These are phyloP conservation scores for Globisporangium radiosum DNA, from an alignment of 352 stramenopile species.

Conservation along the genomic window DNA sequence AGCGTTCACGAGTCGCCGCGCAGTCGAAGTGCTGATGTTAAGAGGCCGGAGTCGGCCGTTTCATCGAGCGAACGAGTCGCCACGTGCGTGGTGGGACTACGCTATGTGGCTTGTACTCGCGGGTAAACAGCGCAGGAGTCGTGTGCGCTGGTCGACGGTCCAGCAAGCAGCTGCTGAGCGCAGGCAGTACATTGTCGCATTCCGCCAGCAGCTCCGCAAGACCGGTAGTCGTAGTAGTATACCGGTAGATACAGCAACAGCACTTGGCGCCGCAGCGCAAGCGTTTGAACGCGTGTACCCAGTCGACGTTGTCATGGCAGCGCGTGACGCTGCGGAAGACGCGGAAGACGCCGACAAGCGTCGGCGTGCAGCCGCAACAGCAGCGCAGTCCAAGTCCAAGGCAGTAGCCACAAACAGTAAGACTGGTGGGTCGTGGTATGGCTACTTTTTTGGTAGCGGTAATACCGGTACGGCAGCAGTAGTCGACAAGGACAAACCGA, in stretches of 20 bases:
- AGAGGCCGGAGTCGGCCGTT: constrained; percentile 48
- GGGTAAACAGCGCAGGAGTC: constrained; percentile 11
- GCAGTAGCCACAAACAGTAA: constrained; percentile 10
- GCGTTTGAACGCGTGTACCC: constrained; percentile 60
- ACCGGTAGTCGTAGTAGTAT: constrained; percentile 3
- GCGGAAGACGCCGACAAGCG: constrained; percentile 22
- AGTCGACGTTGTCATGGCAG: constrained; percentile 54
- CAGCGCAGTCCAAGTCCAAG: constrained; percentile 12
- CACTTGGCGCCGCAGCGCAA: constrained; percentile 22
- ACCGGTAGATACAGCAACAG: constrained; percentile 28
- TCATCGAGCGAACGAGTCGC: constrained; percentile 25
- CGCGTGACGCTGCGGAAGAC: constrained; percentile 59
- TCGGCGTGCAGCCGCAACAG: constrained; percentile 16
- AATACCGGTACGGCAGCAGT: constrained; percentile 10
- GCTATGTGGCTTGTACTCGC: constrained; percentile 37
- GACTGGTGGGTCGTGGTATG: constrained; percentile 58
- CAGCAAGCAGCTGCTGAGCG: constrained; percentile 46
- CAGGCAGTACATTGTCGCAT: constrained; percentile 51
- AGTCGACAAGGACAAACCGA: constrained; percentile 5
- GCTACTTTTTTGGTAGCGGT: constrained; percentile 60
- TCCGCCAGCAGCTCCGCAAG: constrained; percentile 43
- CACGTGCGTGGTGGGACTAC: constrained; percentile 79
- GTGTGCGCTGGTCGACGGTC: constrained; percentile 52
- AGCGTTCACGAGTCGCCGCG: constrained; percentile 49
- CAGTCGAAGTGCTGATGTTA: constrained; percentile 68